These are phyloP conservation scores for Fusarium sp. DNA, from an alignment of 2,329 filamentous ascomycete genomes.

Conservation along the genomic window DNA sequence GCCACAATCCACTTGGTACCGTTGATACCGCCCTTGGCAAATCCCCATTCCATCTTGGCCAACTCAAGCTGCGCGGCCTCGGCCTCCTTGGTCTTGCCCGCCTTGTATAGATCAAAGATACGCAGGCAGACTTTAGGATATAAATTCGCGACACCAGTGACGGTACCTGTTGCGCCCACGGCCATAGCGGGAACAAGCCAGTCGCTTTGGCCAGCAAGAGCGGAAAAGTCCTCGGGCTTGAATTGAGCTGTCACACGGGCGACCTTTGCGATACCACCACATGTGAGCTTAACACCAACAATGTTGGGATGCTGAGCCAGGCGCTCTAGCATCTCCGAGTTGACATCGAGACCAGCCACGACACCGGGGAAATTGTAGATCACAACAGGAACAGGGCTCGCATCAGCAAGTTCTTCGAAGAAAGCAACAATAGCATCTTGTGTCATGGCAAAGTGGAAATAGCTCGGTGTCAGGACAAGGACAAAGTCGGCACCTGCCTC, in stretches of 20 bases:
- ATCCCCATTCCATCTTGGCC: conserved; percentile 67
- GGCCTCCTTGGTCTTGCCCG: conserved; percentile 63
- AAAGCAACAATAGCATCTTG: conserved; percentile 71
- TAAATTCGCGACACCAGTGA: conserved; percentile 74
- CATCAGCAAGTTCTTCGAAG: conserved; percentile 71
- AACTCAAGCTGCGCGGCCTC: conserved; percentile 64
- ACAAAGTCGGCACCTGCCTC: conserved; percentile 76
- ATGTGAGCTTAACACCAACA: conserved; percentile 78
- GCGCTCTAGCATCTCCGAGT: conserved; percentile 72
- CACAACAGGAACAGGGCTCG: conserved; percentile 72
- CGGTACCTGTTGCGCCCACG: conserved; percentile 70
- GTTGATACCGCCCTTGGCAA: conserved; percentile 71
- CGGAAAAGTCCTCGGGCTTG: conserved; percentile 67
- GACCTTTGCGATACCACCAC: conserved; percentile 80
- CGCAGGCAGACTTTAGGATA: conserved; percentile 69
- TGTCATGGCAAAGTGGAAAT: conserved; percentile 75
- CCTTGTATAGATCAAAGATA: conserved; percentile 62
- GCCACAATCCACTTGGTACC: conserved; percentile 72
- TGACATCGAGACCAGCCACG: conserved; percentile 75
- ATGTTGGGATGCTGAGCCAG: conserved; percentile 73
- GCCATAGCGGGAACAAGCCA: conserved; percentile 74
- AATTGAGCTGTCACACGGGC: conserved; percentile 69
- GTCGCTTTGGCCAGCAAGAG: conserved; percentile 80
- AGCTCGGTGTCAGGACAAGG: conserved; percentile 77
- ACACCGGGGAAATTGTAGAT: conserved; percentile 82